Base-by-base conservation (phyloP, 768 basidiomycete species). In the Paxillus involutus region DNA sequence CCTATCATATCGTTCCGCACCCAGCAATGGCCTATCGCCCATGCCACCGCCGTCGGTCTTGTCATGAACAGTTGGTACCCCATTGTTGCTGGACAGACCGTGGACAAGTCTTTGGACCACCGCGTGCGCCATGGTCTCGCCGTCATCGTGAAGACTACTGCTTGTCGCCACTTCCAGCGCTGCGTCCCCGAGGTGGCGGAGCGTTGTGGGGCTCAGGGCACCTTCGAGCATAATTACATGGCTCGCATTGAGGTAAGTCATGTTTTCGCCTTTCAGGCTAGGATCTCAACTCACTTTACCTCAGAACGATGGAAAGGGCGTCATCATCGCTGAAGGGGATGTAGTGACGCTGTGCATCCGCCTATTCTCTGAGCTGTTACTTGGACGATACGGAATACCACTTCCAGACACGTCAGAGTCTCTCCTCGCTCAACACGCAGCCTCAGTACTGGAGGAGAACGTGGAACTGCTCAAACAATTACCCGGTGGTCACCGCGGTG, bases 1-100 rank as follows among this genome's bases (percentile, higher is more conserved):
- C 82, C 82, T 0, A 84, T 87, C 60, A 75, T 85, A 50, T 67
- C 77, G 6, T 87, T 87, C 72, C 76, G 83, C 24, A 86, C 85
- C 0, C 85, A 87, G 57, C 82, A 86, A 49, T 78, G 77, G 74
- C 82, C 85, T 3, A 71, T 87, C 37, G 63, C 79, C 39, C 76
- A 80, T 36, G 79, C 81, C 4, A 73, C 78, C 3, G 78, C 84
- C 2, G 77, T 77, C 17, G 75, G 75, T 6, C 73, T 78, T 63
- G 81, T 86, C 29, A 68, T 84, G 66, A 72, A 72, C 43, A 76
- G 72, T 32, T 80, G 79, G 76, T 80, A 71, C 47, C 75, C 78
- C 29, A 58, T 63, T 6, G 69, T 65, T 6, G 64, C 77, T 7
- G 60, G 68, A 47, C 59, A 71, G 21, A 73, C 76, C 32, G 71